These are phyloP conservation scores for Eucalyptus cladocalyx DNA, from an alignment of 345 rosid species.

Conservation along the genomic window DNA sequence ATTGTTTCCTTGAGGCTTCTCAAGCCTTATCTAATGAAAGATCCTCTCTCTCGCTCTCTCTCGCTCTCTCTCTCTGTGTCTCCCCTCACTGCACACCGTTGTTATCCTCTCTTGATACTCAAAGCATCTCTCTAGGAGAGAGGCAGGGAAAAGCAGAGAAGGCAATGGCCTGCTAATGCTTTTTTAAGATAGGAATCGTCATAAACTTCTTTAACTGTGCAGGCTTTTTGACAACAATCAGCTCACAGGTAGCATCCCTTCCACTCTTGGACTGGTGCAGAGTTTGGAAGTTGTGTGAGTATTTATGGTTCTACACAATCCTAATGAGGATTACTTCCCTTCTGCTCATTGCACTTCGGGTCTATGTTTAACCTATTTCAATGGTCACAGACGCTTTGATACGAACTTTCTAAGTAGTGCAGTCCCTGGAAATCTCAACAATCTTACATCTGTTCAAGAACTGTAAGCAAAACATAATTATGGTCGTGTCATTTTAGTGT, in stretches of 20 bases:
- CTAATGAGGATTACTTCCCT: background rate
- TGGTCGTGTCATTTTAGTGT: background rate
- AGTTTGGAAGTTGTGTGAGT: conserved; percentile 67
- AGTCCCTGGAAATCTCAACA: conserved; percentile 47
- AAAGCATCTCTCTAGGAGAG: too few species aligned
- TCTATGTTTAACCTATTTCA: background rate
- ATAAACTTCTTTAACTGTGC: background rate
- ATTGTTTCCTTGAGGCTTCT: background rate
- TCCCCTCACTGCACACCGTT: too few species aligned
- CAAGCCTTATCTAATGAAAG: background rate
- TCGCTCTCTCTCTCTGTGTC: too few species aligned
- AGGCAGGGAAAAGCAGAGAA: too few species aligned
- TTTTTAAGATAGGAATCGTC: background rate
- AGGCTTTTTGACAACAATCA: conserved; percentile 76
- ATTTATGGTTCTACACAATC: background rate
- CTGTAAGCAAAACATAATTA: conserved; percentile 36
- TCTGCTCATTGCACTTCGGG: background rate
- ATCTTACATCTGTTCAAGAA: conserved; percentile 36
- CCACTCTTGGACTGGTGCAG: conserved; percentile 46
- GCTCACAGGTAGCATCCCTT: conserved; percentile 47
- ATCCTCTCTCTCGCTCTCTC: background rate
- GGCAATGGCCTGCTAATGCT: background rate
- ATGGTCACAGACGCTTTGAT: conserved; percentile 38
- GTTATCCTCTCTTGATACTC: too few species aligned
- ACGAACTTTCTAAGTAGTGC: conserved; percentile 38